Evolutionary conservation across 768 basidiomycete species (phyloP).

Genomic region (Leccinum barrowsii): DNA sequence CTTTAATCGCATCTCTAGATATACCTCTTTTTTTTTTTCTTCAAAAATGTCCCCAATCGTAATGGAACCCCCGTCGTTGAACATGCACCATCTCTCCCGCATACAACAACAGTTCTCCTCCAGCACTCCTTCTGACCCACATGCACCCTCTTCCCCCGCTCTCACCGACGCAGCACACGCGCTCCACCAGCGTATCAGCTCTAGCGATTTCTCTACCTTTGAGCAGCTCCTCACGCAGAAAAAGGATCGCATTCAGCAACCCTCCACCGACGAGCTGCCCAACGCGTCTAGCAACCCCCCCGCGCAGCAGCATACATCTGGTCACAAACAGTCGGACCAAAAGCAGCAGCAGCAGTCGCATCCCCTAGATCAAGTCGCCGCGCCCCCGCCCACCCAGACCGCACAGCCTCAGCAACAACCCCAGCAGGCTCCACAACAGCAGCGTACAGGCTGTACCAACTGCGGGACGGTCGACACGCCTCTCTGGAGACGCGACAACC

Average conservation of each 20-base stretch:
- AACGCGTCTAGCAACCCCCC: conserved; percentile 8
- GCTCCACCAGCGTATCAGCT: conserved; percentile 29
- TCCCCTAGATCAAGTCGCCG: conserved; percentile 27
- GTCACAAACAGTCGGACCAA: conserved; percentile 13
- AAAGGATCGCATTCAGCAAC: conserved; percentile 28
- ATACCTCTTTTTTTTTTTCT: conserved; percentile 6
- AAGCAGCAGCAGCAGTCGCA: conserved; percentile 13
- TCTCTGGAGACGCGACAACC: conserved; percentile 78
- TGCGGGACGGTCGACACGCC: conserved; percentile 78
- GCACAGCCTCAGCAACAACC: conserved; percentile 19
- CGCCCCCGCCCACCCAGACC: conserved; percentile 23
- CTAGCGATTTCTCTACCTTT: conserved; percentile 29
- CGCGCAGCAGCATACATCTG: conserved; percentile 13
- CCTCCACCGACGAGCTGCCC: conserved; percentile 14
- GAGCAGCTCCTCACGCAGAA: conserved; percentile 30
- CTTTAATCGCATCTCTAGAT: conserved; percentile 35
- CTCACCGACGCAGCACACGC: conserved; percentile 22
- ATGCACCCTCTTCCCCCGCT: conserved; percentile 17
- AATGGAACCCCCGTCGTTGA: conserved; percentile 50
- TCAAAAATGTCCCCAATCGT: conserved; percentile 54
- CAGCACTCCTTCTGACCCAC: conserved; percentile 31
- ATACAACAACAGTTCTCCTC: conserved; percentile 46
- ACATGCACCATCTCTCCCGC: conserved; percentile 50
- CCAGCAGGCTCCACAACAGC: conserved; percentile 34
- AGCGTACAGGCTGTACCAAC: conserved; percentile 56